These are phyloP conservation scores for Omphalea diandra DNA, from an alignment of 441 rosid species.

Conservation along the genomic window DNA sequence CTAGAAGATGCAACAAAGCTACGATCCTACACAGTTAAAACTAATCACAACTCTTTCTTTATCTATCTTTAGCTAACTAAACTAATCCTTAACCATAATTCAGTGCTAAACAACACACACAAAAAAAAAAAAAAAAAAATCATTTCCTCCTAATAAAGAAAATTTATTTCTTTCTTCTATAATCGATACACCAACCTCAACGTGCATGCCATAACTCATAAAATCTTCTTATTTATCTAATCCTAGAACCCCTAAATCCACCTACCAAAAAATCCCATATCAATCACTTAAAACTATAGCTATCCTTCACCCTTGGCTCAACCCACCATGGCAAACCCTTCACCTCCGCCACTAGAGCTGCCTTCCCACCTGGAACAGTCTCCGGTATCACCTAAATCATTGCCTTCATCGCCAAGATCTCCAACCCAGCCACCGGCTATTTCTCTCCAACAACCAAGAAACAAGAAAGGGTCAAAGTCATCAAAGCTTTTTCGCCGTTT, in stretches of 20 bases:
- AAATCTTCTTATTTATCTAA: not conserved
- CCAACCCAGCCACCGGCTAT: constrained; percentile 18
- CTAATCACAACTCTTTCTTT: not conserved
- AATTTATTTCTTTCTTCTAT: no score
- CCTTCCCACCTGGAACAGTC: not conserved
- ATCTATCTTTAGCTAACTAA: constrained; percentile 12
- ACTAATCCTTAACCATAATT: constrained; percentile 18
- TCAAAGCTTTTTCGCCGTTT: constrained; percentile 49
- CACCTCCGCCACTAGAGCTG: constrained; percentile 3
- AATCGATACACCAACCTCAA: not conserved
- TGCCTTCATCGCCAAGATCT: constrained; percentile 14
- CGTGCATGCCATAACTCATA: constrained; percentile 33
- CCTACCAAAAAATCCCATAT: not conserved
- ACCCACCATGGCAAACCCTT: constrained; percentile 13
- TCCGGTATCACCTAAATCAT: not conserved
- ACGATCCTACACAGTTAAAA: not conserved
- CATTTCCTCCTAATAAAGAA: not conserved
- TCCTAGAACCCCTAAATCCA: no score
- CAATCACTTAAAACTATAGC: not conserved
- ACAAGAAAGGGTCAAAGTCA: constrained; percentile 33
- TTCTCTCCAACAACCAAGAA: constrained; percentile 36
- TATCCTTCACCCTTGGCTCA: not conserved
- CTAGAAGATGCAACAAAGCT: not conserved
- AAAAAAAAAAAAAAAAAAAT: not conserved
- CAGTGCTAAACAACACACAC: constrained; percentile 4